Conservation (phyloP, 1,139 yeast species). For the Yamadazyma buinensis region DNA sequence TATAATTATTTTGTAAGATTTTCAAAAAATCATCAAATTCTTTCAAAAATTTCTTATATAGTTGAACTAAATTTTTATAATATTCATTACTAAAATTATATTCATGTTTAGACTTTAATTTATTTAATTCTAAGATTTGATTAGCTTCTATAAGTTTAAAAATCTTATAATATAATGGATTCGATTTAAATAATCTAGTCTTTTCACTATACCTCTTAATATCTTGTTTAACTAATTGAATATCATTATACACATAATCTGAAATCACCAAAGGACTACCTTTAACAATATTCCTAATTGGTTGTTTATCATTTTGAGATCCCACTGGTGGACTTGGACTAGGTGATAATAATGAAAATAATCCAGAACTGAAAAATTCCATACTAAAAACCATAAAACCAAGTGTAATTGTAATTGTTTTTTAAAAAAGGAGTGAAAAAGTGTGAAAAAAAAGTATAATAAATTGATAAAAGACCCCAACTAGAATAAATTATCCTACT, state of each 20-base stretch:
- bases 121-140: constrained; percentile 7
- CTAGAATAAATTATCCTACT: too few species aligned
- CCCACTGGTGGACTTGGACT: constrained; percentile 4
- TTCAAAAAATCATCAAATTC: constrained; percentile 12
- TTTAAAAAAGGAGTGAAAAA: too few species aligned
- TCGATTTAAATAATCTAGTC: constrained; percentile 8
- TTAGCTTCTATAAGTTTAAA: constrained; percentile 10
- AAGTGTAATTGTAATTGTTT: too few species aligned
- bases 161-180: constrained; percentile 12
- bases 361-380: not conserved
- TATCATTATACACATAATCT: constrained; percentile 12
- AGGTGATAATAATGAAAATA: constrained; percentile 4
- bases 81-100: constrained; percentile 6
- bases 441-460: too few species aligned
- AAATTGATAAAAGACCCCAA: too few species aligned
- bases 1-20: constrained; percentile 12
- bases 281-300: not conserved
- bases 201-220: constrained; percentile 10
- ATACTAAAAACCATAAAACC: too few species aligned
- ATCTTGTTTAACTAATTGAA: constrained; percentile 12
- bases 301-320: not conserved
- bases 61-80: constrained; percentile 6
- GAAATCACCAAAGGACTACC: constrained; percentile 5
- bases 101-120: constrained; percentile 7
- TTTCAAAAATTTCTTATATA: constrained; percentile 8